Evolutionary conservation across 2,329 filamentous ascomycete species (phyloP).

Genomic region (Tolypocladium ophioglossoides): DNA sequence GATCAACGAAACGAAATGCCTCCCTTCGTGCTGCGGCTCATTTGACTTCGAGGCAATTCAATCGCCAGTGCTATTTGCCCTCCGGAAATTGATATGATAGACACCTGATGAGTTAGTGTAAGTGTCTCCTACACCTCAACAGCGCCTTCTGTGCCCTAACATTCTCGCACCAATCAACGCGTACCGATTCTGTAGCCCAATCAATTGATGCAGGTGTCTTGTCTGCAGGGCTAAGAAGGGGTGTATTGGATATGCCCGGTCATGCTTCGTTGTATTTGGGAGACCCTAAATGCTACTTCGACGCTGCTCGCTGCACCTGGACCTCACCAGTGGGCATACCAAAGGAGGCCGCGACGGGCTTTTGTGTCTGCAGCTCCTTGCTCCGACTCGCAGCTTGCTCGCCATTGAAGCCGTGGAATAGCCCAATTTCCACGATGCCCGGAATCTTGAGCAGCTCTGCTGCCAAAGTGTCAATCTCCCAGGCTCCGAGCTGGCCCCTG

Average conservation of each 20-base stretch:
- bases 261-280: not conserved
- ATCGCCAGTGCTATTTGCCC: not conserved
- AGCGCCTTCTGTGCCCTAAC: not conserved
- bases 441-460: slow-evolving; percentile 67
- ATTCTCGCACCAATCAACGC: not conserved
- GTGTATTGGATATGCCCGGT: not conserved
- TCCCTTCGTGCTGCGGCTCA: not conserved
- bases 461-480: slow-evolving; percentile 71
- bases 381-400: slow-evolving; percentile 44
- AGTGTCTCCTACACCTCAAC: too few species aligned
- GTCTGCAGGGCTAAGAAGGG: not conserved
- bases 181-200: not conserved
- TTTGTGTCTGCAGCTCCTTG: slow-evolving; percentile 63
- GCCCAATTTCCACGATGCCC: slow-evolving; percentile 82
- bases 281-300: not conserved
- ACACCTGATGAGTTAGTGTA: too few species aligned
- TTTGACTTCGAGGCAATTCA: not conserved
- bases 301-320: slow-evolving; percentile 16
- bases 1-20: not conserved
- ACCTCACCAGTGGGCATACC: slow-evolving; percentile 71
- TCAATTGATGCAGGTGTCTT: not conserved
- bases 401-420: slow-evolving; percentile 79
- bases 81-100: not conserved
- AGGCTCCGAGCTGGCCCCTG: slow-evolving; percentile 46
- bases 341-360: slow-evolving; percentile 90